phyloP scores from a whole-genome alignment of 2,329 filamentous ascomycete species.

The Calonectria multiphialidica region DNA sequence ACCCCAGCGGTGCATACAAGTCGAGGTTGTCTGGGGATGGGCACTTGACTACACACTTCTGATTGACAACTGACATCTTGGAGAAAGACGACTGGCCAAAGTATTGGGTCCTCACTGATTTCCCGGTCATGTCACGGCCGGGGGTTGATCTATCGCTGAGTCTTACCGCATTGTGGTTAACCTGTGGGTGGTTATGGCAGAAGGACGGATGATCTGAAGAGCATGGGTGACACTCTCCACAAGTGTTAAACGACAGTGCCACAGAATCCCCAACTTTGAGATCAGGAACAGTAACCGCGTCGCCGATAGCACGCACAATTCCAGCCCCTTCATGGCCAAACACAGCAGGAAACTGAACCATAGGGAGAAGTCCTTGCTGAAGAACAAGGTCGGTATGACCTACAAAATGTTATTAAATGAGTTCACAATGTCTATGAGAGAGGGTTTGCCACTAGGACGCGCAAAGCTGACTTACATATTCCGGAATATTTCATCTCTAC shows the following conservation, averaged over 20 bases:
- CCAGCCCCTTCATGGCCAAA: slow-evolving; percentile 27
- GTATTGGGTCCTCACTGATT: slow-evolving; percentile 21
- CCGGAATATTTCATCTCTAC: slow-evolving; percentile 30
- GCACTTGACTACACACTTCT: slow-evolving; percentile 27
- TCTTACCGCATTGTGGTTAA: slow-evolving; percentile 24
- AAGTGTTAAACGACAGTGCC: slow-evolving; percentile 27
- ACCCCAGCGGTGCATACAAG: slow-evolving; percentile 24
- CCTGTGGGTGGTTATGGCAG: slow-evolving; percentile 22
- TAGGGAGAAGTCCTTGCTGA: slow-evolving; percentile 17
- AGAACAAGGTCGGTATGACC: slow-evolving; percentile 22
- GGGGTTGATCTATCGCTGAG: slow-evolving; percentile 24
- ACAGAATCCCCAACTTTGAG: slow-evolving; percentile 23
- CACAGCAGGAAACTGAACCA: slow-evolving; percentile 25
- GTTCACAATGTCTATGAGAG: no score
- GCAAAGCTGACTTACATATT: no score
- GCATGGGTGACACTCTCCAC: slow-evolving; percentile 27
- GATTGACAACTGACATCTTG: slow-evolving; percentile 20
- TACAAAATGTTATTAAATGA: no score
- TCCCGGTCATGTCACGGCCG: slow-evolving; percentile 14
- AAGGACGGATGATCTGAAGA: slow-evolving; percentile 19
- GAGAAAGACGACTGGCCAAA: slow-evolving; percentile 28
- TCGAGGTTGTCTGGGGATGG: slow-evolving; percentile 20
- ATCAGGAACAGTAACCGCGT: slow-evolving; percentile 12
- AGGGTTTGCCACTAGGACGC: no score
- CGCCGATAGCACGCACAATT: slow-evolving; percentile 15